phyloP scores from a whole-genome alignment of 805 yeast genomes.

The Komagataella ulmi region DNA sequence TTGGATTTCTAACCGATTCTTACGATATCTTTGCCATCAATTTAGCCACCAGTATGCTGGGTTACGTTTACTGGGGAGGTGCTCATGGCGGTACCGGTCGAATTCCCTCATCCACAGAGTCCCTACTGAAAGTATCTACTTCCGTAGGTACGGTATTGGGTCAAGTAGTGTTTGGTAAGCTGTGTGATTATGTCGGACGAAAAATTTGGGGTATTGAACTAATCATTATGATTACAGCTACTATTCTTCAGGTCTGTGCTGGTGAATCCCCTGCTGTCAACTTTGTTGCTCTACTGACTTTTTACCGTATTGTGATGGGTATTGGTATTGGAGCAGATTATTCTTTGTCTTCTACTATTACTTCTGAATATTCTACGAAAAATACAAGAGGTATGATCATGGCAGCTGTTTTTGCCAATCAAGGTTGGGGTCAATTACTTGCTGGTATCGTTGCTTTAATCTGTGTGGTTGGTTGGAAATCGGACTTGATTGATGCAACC shows the following conservation, averaged over 20 bases:
- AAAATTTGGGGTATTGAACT: conserved; percentile 78
- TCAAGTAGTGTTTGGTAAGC: conserved; percentile 71
- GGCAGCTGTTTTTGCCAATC: conserved; percentile 95
- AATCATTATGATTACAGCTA: conserved; percentile 71
- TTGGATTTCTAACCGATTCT: conserved; percentile 87
- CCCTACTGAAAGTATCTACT: conserved; percentile 76
- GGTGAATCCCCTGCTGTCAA: conserved; percentile 63
- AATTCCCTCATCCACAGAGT: conserved; percentile 60
- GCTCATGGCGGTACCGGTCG: conserved; percentile 15
- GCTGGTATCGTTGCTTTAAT: conserved; percentile 79
- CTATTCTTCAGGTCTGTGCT: conserved; percentile 61
- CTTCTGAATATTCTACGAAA: conserved; percentile 87
- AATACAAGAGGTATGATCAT: conserved; percentile 97
- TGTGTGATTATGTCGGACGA: conserved; percentile 78
- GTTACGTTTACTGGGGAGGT: conserved; percentile 63
- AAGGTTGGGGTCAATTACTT: conserved; percentile 89
- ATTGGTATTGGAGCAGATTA: conserved; percentile 97
- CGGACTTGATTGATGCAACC: conserved; percentile 38
- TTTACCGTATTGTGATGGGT: conserved; percentile 82
- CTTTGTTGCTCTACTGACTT: conserved; percentile 61
- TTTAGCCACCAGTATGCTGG: conserved; percentile 68
- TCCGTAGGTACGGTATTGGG: conserved; percentile 93
- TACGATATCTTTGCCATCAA: conserved; percentile 88
- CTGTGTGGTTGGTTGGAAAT: conserved; percentile 67
- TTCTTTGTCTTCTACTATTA: conserved; percentile 85